Conservation (phyloP, 108 stramenopile genomes). For the Cyclotella choctawhatcheeana region DNA sequence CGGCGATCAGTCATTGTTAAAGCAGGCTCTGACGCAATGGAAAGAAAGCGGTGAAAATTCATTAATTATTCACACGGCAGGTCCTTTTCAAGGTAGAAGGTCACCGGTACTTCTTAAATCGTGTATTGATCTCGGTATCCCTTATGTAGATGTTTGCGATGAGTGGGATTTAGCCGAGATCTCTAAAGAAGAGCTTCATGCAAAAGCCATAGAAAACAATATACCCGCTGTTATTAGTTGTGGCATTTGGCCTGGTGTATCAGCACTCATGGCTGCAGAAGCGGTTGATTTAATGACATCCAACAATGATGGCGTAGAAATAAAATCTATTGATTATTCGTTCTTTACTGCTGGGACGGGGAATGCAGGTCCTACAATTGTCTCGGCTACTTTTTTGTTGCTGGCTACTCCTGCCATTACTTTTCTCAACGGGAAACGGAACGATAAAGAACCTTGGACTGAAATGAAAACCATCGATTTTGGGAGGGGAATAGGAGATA, state of each 20-base stretch:
- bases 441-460: conserved; percentile 54
- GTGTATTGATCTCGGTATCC: conserved; percentile 52
- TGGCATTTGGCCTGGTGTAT: conserved; percentile 65
- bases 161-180: conserved; percentile 72
- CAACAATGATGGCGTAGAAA: conserved; percentile 3
- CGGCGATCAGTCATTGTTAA: background rate
- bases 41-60: conserved; percentile 17
- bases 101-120: conserved; percentile 57
- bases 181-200: conserved; percentile 52
- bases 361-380: conserved; percentile 83
- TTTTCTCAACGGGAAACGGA: conserved; percentile 53
- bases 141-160: conserved; percentile 90
- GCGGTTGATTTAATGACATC: conserved; percentile 37
- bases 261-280: conserved; percentile 56
- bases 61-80: conserved; percentile 83
- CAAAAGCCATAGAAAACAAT: conserved; percentile 35
- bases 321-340: conserved; percentile 56
- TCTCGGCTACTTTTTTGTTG: conserved; percentile 84
- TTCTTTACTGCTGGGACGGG: conserved; percentile 90
- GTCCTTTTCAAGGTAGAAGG: conserved; percentile 82
- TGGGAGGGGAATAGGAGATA: conserved; percentile 55
- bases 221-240: conserved; percentile 59
- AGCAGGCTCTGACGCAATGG: conserved; percentile 3
- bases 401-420: conserved; percentile 72
- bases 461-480: conserved; percentile 51